Percentiles rank a stretch among this genome's conserved stretches.
phyloP scores from a whole-genome alignment of 306 rosid genomes.

The Cucumis cinereus region DNA sequence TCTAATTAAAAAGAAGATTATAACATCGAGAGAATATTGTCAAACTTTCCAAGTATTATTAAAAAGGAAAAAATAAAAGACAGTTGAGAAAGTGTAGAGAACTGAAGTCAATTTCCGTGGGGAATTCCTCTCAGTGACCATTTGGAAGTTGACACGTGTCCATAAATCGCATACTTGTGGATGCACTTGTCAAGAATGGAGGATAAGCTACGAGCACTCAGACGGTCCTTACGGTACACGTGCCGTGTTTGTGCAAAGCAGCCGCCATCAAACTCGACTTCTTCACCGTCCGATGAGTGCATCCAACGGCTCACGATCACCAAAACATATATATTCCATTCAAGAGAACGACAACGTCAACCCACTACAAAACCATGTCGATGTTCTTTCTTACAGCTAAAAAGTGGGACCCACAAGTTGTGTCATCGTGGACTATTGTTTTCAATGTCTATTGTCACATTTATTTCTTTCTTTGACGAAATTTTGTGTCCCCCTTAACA shows the following conservation, averaged over 20 bases:
- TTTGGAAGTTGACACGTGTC: not conserved
- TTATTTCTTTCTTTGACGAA: not conserved
- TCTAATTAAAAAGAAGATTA: too few relatives aligned
- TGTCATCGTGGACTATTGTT: not conserved
- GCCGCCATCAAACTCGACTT: not conserved
- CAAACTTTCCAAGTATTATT: too few relatives aligned
- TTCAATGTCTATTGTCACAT: not conserved
- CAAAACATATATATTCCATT: not conserved
- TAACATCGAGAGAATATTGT: too few relatives aligned
- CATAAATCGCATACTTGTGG: not conserved
- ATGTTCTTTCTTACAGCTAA: slow-evolving; percentile 2
- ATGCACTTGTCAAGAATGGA: not conserved
- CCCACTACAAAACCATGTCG: not conserved
- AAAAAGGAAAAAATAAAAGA: too few relatives aligned
- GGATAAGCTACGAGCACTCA: not conserved
- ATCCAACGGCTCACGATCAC: not conserved
- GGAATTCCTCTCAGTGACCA: not conserved
- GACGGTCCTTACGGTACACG: not conserved
- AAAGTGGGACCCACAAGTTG: not conserved
- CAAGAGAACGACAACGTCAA: not conserved
- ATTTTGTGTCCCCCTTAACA: not conserved
- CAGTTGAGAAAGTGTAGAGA: not conserved
- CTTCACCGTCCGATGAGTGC: not conserved
- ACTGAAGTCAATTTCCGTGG: not conserved
- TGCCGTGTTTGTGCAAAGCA: not conserved